phyloP scores from a whole-genome alignment of 495 filamentous ascomycete genomes.

The Penicillium soppii region DNA sequence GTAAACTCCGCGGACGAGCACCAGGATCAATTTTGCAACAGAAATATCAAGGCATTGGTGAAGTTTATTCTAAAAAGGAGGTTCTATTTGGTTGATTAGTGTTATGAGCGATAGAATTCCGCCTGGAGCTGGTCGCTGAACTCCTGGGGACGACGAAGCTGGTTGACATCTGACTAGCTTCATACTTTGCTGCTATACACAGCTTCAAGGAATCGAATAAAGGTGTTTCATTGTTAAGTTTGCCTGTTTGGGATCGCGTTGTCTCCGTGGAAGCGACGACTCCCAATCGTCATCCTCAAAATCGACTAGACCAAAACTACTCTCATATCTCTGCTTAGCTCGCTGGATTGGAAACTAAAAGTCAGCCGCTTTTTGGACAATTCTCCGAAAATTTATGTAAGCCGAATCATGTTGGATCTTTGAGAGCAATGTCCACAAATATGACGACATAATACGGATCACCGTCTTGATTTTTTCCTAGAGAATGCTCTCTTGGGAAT shows the following conservation, averaged over 20 bases:
- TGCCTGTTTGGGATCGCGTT: background rate
- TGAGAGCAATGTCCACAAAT: constrained; percentile 7
- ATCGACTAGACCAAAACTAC: constrained; percentile 7
- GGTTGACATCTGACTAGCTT: constrained; percentile 4
- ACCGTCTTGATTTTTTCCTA: background rate
- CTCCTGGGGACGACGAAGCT: background rate
- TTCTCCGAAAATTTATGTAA: background rate
- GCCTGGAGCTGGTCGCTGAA: background rate
- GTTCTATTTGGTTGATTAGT: background rate
- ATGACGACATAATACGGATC: constrained; percentile 6
- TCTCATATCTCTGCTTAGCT: constrained; percentile 9
- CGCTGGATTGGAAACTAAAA: constrained; percentile 8
- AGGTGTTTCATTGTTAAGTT: too few species aligned
- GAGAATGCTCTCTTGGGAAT: background rate
- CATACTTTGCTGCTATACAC: background rate
- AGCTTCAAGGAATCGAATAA: too few species aligned
- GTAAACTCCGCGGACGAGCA: background rate
- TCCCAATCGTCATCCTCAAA: constrained; percentile 6
- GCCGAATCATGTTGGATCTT: constrained; percentile 4
- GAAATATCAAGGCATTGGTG: background rate
- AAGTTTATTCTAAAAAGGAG: background rate
- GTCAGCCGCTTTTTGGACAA: constrained; percentile 7
- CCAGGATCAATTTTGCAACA: background rate
- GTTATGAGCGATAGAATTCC: background rate
- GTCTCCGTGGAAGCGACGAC: constrained; percentile 1